Conservation (phyloP, 345 rosid genomes). For the Alliaria petiolata region DNA sequence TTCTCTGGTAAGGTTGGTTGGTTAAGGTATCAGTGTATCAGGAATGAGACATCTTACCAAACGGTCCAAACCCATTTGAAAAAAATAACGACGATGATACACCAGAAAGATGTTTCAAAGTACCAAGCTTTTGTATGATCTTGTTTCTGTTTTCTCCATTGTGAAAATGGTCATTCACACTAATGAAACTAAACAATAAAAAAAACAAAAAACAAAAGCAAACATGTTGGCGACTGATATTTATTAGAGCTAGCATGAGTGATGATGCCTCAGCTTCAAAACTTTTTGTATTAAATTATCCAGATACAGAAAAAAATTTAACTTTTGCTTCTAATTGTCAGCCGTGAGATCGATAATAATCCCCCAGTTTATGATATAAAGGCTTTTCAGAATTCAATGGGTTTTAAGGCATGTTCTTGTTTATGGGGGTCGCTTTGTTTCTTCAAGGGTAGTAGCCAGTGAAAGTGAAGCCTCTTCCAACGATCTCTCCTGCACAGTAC, state of each 20-base stretch:
- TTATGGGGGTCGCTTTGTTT: background rate
- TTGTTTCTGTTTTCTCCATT: too few species aligned
- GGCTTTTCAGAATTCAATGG: background rate
- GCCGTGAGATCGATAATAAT: background rate
- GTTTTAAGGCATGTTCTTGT: background rate
- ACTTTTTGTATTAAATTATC: conserved; percentile 19
- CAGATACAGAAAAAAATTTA: conserved; percentile 2
- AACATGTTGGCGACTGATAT: background rate
- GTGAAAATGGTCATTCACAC: background rate
- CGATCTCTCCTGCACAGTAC: conserved; percentile 70
- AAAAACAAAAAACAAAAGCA: background rate
- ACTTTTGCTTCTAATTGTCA: conserved; percentile 2
- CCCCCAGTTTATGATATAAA: conserved; percentile 1
- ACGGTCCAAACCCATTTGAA: too few species aligned
- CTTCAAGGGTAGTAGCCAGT: conserved; percentile 59
- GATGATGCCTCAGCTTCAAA: conserved; percentile 15
- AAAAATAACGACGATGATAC: background rate
- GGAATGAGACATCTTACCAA: too few species aligned
- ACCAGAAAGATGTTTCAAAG: background rate
- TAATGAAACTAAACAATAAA: background rate
- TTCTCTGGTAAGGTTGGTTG: background rate
- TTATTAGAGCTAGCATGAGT: conserved; percentile 22
- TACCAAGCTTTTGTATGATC: background rate
- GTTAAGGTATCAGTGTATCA: too few species aligned
- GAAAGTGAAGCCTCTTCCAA: conserved; percentile 72